Evolutionary conservation across 2,329 filamentous ascomycete genomes (phyloP).

Genomic region (Aspergillus bombycis): DNA sequence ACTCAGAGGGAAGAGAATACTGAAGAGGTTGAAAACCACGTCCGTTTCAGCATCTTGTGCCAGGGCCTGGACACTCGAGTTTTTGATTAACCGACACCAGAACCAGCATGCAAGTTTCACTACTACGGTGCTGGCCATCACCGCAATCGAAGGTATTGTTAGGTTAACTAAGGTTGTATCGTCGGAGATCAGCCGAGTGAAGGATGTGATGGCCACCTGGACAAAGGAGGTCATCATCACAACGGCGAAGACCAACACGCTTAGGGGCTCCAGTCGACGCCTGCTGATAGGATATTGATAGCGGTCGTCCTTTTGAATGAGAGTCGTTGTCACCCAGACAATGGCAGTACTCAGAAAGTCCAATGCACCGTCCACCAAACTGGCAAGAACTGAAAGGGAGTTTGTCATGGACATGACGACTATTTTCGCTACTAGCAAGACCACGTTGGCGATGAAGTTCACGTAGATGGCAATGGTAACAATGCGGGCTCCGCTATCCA

Average conservation of each 20-base stretch:
- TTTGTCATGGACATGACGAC: conserved; percentile 76
- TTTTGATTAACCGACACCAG: conserved; percentile 84
- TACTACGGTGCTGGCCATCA: conserved; percentile 80
- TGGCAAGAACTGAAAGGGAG: conserved; percentile 66
- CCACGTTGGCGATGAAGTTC: conserved; percentile 76
- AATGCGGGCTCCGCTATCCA: conserved; percentile 73
- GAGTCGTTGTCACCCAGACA: conserved; percentile 62
- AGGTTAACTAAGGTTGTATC: conserved; percentile 72
- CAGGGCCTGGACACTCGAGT: conserved; percentile 82
- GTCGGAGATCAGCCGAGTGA: conserved; percentile 60
- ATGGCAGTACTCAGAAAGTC: conserved; percentile 67
- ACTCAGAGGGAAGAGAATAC: conserved; percentile 79
- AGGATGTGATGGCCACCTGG: conserved; percentile 63
- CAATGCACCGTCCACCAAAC: conserved; percentile 69
- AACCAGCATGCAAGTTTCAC: conserved; percentile 84
- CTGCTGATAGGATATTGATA: conserved; percentile 67
- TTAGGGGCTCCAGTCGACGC: conserved; percentile 65
- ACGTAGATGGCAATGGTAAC: conserved; percentile 87
- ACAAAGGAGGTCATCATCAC: conserved; percentile 69
- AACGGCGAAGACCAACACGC: conserved; percentile 67
- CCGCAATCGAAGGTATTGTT: conserved; percentile 70
- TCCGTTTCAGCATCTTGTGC: conserved; percentile 72
- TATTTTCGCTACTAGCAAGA: conserved; percentile 76
- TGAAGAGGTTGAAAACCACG: conserved; percentile 88
- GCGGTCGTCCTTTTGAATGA: conserved; percentile 63